Percentiles rank a stretch among this genome's conserved stretches.
phyloP scores from a whole-genome alignment of 768 basidiomycete species.

The Lentinula aciculospora region DNA sequence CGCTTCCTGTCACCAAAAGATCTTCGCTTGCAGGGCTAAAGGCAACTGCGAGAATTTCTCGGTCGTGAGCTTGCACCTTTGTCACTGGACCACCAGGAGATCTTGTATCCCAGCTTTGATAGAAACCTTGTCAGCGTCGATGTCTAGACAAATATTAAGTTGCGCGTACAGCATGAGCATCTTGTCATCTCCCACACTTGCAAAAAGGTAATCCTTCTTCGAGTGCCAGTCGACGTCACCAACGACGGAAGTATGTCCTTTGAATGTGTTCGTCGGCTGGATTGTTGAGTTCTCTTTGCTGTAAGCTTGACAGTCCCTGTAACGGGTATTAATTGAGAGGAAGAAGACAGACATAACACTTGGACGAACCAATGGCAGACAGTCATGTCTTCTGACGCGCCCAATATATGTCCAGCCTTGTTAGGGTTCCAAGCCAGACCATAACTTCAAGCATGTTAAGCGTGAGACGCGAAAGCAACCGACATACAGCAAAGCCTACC shows the following conservation, averaged over 20 bases:
- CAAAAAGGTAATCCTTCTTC: slow-evolving; percentile 76
- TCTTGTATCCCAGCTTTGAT: slow-evolving; percentile 86
- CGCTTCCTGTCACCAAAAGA: slow-evolving; percentile 85
- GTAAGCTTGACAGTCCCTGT: slow-evolving; percentile 90
- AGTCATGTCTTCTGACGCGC: slow-evolving; percentile 93
- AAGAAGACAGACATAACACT: not conserved
- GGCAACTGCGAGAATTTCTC: slow-evolving; percentile 86
- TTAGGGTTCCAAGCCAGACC: slow-evolving; percentile 90
- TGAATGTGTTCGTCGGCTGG: slow-evolving; percentile 81
- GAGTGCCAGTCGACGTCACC: slow-evolving; percentile 98
- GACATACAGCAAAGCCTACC: slow-evolving; percentile 44
- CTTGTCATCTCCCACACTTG: slow-evolving; percentile 94
- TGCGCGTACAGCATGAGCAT: slow-evolving; percentile 85
- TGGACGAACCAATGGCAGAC: slow-evolving; percentile 81
- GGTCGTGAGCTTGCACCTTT: slow-evolving; percentile 80
- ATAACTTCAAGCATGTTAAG: slow-evolving; percentile 49
- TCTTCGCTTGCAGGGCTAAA: slow-evolving; percentile 81
- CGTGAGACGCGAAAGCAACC: slow-evolving; percentile 9
- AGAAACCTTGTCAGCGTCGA: slow-evolving; percentile 8
- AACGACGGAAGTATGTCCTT: slow-evolving; percentile 87
- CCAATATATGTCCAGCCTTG: slow-evolving; percentile 79
- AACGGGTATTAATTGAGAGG: not conserved
- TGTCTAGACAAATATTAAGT: not conserved
- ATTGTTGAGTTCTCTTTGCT: slow-evolving; percentile 70
- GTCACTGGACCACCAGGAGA: slow-evolving; percentile 60